Evolutionary conservation across 1,284 basidiomycete species (phyloP).

Genomic region (Irpex sp.): DNA sequence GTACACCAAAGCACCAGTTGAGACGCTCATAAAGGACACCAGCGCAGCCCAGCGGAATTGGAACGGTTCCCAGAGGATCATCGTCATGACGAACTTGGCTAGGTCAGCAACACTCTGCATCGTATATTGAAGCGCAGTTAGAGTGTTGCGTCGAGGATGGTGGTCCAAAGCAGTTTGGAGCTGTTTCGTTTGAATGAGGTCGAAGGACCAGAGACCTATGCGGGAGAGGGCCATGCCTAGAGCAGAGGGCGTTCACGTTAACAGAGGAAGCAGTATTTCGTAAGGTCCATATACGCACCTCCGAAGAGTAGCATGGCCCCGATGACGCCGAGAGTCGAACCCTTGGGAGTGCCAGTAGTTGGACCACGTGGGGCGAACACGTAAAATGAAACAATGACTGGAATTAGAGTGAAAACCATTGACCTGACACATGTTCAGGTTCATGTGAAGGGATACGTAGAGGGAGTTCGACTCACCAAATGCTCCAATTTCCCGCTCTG

Average conservation of each 20-base stretch:
- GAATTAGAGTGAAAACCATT: conserved; percentile 35
- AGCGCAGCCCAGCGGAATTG: conserved; percentile 29
- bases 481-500: conserved; percentile 45
- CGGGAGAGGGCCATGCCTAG: conserved; percentile 44
- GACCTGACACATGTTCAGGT: conserved; percentile 27
- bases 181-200: conserved; percentile 45
- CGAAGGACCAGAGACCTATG: conserved; percentile 50
- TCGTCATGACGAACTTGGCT: conserved; percentile 27
- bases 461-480: conserved; percentile 29
- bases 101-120: conserved; percentile 27
- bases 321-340: background rate
- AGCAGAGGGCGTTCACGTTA: background rate
- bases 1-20: conserved; percentile 23
- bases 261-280: background rate
- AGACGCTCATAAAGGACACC: conserved; percentile 25
- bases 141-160: conserved; percentile 39
- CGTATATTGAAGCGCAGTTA: conserved; percentile 27
- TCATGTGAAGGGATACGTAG: no score
- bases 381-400: conserved; percentile 37
- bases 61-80: conserved; percentile 24
- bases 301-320: conserved; percentile 34
- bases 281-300: conserved; percentile 19
- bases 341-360: conserved; percentile 28
- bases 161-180: conserved; percentile 38
- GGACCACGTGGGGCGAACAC: conserved; percentile 25